Base-by-base conservation (phyloP, 805 yeast species). In the Candida suzukii region DNA sequence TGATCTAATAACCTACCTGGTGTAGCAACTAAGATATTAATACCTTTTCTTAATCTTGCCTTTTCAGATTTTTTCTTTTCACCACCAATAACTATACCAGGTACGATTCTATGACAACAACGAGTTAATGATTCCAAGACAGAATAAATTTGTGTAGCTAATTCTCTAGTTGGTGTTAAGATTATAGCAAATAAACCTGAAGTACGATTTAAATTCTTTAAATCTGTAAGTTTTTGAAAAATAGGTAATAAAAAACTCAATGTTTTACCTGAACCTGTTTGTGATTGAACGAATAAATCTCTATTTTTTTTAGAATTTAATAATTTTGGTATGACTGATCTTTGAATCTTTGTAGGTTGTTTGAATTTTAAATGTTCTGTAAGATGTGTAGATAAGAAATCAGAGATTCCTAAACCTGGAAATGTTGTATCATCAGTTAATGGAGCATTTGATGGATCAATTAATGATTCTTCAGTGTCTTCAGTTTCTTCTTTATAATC, bases 191-290 rank as follows among this genome's bases (percentile, higher is more conserved):
- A 90, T 12, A 93, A 67, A 5, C 99, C 99, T 13, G 86, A 73
- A 14, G 75, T 71, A 50, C 98, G 73, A 33, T 60, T 59, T 40
- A 76, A 57, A 9, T 63, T 64, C 29, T 66, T 56, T 52, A 77
- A 76, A 24, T 69, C 62, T 76, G 88, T 76, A 34, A 93, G 68
- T 44, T 78, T 73, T 48, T 85, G 79, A 47, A 91, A 61, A 18
- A 95, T 80, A 1, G 99, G 99, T 30, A 95, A 64, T 3, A 83
- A 67, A 58, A 85, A 95, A 0, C 98, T 81, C 42, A 93, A 63
- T 0, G 99, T 93, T 61, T 93, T 93, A 61, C 99, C 99, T 0
- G 98, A 90, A 40, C 99, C 99, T 0, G 99, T 93, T 63, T 95
- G 97, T 0, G 99, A 96, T 56, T 88, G 95, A 37, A 93, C 84